Conservation (phyloP, 2,329 filamentous ascomycete genomes). For the Cladosporium sp. region DNA sequence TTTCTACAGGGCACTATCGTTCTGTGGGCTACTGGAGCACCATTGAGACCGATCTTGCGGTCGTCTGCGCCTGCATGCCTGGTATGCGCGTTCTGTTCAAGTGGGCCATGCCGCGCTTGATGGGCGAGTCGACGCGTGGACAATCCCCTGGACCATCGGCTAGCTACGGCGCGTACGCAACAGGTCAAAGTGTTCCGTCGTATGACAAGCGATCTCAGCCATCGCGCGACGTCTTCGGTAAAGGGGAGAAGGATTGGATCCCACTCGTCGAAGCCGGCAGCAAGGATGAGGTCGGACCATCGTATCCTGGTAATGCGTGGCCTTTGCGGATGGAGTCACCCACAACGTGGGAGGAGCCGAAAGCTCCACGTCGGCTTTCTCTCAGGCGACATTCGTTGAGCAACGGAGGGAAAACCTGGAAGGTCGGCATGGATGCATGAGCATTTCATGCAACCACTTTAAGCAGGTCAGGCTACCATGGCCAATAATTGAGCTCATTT, state of each 20-base stretch:
- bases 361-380: neutral
- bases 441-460: neutral
- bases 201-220: conserved; percentile 1
- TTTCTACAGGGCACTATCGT: conserved; percentile 7
- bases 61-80: conserved; percentile 24
- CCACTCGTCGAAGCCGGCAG: conserved; percentile 6
- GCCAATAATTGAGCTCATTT: neutral
- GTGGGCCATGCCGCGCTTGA: conserved; percentile 8
- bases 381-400: neutral
- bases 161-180: neutral
- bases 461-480: neutral
- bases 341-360: conserved; percentile 2
- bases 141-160: neutral
- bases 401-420: neutral
- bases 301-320: neutral
- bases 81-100: conserved; percentile 17
- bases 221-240: neutral
- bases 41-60: conserved; percentile 18
- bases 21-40: conserved; percentile 21
- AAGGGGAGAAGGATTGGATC: conserved; percentile 10
- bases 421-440: neutral
- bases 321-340: neutral
- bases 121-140: conserved; percentile 16
- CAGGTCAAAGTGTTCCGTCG: neutral
- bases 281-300: neutral